Conservation (phyloP, 805 yeast genomes). For the Metschnikowia lunata region DNA sequence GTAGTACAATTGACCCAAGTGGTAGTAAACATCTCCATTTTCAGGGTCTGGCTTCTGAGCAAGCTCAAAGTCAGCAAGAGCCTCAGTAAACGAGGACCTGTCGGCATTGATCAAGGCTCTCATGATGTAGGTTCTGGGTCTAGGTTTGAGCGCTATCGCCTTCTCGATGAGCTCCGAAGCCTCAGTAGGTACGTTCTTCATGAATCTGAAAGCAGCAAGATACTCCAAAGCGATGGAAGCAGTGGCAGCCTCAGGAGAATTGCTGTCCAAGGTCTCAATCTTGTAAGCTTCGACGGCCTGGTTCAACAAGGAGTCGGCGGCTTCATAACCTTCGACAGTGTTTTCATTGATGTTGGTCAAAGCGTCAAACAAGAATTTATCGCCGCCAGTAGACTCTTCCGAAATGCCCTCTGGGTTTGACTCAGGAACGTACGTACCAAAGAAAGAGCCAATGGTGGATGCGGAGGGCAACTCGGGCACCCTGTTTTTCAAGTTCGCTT, state of each 20-base stretch:
- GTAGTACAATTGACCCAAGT: constrained; percentile 88
- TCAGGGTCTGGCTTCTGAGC: constrained; percentile 68
- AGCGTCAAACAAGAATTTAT: constrained; percentile 61
- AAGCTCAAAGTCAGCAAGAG: constrained; percentile 59
- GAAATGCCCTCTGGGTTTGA: constrained; percentile 44
- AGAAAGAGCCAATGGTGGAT: constrained; percentile 78
- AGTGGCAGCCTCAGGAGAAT: constrained; percentile 35
- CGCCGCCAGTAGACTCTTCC: constrained; percentile 55
- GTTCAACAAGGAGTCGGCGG: constrained; percentile 53
- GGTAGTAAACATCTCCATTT: constrained; percentile 84
- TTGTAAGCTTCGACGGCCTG: constrained; percentile 54
- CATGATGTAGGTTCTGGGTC: constrained; percentile 77
- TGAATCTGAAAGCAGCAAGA: constrained; percentile 75
- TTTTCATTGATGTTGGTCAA: constrained; percentile 49
- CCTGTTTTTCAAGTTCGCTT: constrained; percentile 49
- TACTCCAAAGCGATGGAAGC: constrained; percentile 78
- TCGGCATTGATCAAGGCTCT: constrained; percentile 84
- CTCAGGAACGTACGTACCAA: constrained; percentile 75
- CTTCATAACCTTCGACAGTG: constrained; percentile 56
- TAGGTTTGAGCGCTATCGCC: constrained; percentile 64
- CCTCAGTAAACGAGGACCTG: constrained; percentile 56
- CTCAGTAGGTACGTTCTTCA: constrained; percentile 64
- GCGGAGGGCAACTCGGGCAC: constrained; percentile 70
- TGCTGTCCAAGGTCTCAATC: constrained; percentile 27
- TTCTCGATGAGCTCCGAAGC: constrained; percentile 63